A percentile compares a stretch with the other conserved stretches of the same genome.
Conservation (phyloP, 2,329 filamentous ascomycete genomes). For the Colletotrichum spaethianum region DNA sequence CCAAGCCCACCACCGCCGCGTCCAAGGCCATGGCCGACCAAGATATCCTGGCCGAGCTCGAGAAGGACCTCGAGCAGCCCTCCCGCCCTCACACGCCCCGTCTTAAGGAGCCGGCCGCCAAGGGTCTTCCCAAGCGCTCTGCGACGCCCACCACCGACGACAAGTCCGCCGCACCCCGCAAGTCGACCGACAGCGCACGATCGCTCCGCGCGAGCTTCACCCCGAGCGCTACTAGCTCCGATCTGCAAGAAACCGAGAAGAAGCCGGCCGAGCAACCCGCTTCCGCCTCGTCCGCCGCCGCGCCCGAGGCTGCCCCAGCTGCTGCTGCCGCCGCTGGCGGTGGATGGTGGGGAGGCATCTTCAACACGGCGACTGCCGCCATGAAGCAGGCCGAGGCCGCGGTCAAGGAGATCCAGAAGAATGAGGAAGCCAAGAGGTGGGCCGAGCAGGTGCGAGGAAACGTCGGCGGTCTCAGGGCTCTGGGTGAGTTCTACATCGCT, state of each 20-base stretch:
- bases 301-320: constrained; percentile 52
- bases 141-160: constrained; percentile 76
- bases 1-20: constrained; percentile 64
- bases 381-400: constrained; percentile 94
- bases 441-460: constrained; percentile 94
- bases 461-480: constrained; percentile 80
- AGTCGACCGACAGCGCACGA: constrained; percentile 83
- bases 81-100: constrained; percentile 89
- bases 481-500: constrained; percentile 69
- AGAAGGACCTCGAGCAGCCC: constrained; percentile 73
- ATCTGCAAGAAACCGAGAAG: constrained; percentile 71
- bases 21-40: constrained; percentile 69
- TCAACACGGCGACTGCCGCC: constrained; percentile 86
- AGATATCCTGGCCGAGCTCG: constrained; percentile 90
- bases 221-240: constrained; percentile 75
- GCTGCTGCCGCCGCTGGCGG: constrained; percentile 66
- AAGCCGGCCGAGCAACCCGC: constrained; percentile 61
- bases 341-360: constrained; percentile 90
- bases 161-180: constrained; percentile 68
- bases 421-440: constrained; percentile 97
- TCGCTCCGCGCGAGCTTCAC: constrained; percentile 82
- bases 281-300: constrained; percentile 59
- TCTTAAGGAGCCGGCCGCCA: constrained; percentile 66
- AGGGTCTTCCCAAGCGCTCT: constrained; percentile 63
- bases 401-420: constrained; percentile 95